Evolutionary conservation across 2,329 filamentous ascomycete species (phyloP), one percentile per base, ranked within the genome.

Genomic region (Volutella citrinella): DNA sequence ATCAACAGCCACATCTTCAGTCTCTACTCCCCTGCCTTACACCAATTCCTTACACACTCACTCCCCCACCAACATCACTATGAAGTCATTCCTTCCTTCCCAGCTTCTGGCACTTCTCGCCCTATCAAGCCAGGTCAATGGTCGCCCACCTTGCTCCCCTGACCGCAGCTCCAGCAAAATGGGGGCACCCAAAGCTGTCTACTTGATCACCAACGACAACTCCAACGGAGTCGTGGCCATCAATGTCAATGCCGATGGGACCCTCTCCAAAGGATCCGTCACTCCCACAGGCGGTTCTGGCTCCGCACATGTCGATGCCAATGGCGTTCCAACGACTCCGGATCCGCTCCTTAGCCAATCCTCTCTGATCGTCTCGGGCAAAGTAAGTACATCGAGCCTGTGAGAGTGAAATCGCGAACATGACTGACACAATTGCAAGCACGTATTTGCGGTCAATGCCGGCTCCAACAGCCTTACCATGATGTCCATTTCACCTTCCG

Each of bases 291-390:
- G 70, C 1, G 74, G 75, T 14, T 50, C 51, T 0, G 75, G 74
- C 7, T 55, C 64, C 2, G 63, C 54, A 24, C 51, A 59, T 11
- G 54, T 76, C 17, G 52, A 68, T 32, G 57, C 41, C 1, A 64
- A 54, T 5, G 63, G 59, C 18, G 37, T 56, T 24, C 56, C 65
- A 1, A 68, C 66, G 2, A 60, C 48, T 0, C 67, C 71, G 0
- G 78, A 81, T 52, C 62, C 70, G 1, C 54, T 81, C 11, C 57
- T 70, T 17, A 65, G 63, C 24, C 76, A 80, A 46, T 70, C 68
- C 3, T 46, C 71, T 4, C 36, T 80, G 32, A 67, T 65, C 4
- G 51, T 78, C 1, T 64, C 61, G 6, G 74, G 69, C 21, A 63
- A 70, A 17, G 76, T 79, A 59, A 53, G 65, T 48, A 9, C 13